A percentile compares a stretch with the other conserved stretches of the same genome.
These are phyloP conservation scores for Phytophthora citrophthora DNA, from an alignment of 352 stramenopile species.

Conservation along the genomic window DNA sequence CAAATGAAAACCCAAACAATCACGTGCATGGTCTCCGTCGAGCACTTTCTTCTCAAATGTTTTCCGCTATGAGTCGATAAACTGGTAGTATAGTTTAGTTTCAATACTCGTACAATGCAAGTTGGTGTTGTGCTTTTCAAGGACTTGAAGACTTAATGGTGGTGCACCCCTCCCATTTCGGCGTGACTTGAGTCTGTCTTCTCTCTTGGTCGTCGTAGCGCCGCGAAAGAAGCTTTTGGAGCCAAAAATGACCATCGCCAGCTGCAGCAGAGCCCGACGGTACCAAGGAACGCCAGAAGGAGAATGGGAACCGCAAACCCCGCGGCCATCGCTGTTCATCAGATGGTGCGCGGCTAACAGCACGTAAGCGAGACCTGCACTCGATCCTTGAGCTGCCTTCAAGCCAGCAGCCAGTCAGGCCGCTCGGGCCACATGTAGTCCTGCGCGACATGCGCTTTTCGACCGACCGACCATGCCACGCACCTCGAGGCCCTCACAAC, in stretches of 20 bases:
- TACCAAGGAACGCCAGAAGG: constrained; percentile 21
- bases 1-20: constrained; percentile 7
- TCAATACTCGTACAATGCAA: background rate
- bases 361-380: constrained; percentile 6
- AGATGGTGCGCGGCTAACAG: background rate
- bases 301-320: constrained; percentile 17
- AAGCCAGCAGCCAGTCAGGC: constrained; percentile 9
- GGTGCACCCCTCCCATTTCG: constrained; percentile 15
- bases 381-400: constrained; percentile 27
- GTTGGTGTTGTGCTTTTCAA: constrained; percentile 1
- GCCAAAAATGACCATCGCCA: constrained; percentile 9
- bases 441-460: constrained; percentile 21
- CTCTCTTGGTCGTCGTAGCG: constrained; percentile 13
- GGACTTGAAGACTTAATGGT: background rate
- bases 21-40: background rate
- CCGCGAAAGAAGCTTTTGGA: constrained; percentile 21
- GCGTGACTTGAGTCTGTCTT: constrained; percentile 13
- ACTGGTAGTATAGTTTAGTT: too few species aligned
- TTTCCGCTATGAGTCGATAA: background rate
- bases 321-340: constrained; percentile 5
- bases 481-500: constrained; percentile 15
- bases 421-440: constrained; percentile 4
- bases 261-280: constrained; percentile 8
- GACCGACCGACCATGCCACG: constrained; percentile 12
- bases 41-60: constrained; percentile 1